Percentiles rank a stretch among this genome's conserved stretches.
phyloP scores from a whole-genome alignment of 2,329 filamentous ascomycete species.

The Achaetomium macrosporum region DNA sequence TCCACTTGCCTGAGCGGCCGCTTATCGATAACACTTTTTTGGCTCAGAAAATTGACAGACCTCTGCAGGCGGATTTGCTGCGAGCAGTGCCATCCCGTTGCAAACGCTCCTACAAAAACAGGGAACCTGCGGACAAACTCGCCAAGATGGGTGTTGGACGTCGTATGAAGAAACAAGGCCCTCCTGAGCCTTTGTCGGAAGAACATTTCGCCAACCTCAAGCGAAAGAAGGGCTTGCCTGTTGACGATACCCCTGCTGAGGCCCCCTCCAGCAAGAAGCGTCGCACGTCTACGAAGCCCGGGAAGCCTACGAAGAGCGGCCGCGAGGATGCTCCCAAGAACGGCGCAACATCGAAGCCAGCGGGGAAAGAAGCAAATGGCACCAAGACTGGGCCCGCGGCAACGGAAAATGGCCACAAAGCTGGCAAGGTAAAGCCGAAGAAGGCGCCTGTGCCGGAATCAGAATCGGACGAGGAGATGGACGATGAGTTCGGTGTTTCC shows the following conservation, averaged over 20 bases:
- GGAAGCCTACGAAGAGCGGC: slow-evolving; percentile 25
- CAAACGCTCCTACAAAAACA: slow-evolving; percentile 4
- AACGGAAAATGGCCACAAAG: slow-evolving; percentile 25
- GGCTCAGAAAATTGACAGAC: slow-evolving; percentile 19
- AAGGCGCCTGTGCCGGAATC: slow-evolving; percentile 37
- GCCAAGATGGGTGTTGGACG: slow-evolving; percentile 77
- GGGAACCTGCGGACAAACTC: slow-evolving; percentile 14
- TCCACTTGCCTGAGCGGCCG: not conserved
- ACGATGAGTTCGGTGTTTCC: slow-evolving; percentile 37
- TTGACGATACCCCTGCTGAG: slow-evolving; percentile 48
- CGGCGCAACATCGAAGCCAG: slow-evolving; percentile 26
- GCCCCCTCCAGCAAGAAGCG: slow-evolving; percentile 55
- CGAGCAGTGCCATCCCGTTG: not conserved
- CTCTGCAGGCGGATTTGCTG: slow-evolving; percentile 6
- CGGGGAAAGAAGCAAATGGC: slow-evolving; percentile 32
- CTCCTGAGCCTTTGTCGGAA: slow-evolving; percentile 77
- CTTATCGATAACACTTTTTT: slow-evolving; percentile 25
- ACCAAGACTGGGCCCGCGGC: slow-evolving; percentile 26
- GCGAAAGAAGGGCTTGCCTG: slow-evolving; percentile 71
- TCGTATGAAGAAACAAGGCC: slow-evolving; percentile 93
- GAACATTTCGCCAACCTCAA: slow-evolving; percentile 72
- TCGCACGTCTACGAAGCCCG: slow-evolving; percentile 33
- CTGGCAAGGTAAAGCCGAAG: slow-evolving; percentile 31
- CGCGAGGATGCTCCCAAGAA: slow-evolving; percentile 24
- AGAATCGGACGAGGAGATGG: slow-evolving; percentile 40